Evolutionary conservation across 192 early-diverging fungal species (phyloP).

Genomic region (Backusella luteola): DNA sequence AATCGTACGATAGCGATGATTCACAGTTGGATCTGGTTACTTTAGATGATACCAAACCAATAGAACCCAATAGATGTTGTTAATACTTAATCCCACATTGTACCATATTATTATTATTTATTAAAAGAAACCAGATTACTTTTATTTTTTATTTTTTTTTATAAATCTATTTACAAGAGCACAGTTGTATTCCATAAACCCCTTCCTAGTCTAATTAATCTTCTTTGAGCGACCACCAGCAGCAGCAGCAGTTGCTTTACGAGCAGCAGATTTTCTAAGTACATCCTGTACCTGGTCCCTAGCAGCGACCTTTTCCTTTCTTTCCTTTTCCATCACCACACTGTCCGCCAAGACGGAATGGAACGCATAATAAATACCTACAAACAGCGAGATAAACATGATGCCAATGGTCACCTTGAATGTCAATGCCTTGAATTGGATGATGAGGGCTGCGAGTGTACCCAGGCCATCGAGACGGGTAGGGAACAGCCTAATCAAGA

Average conservation of each 20-base stretch:
- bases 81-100: not conserved
- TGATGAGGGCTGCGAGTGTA: not conserved
- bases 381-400: constrained; percentile 13
- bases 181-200: not conserved
- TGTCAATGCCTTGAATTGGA: constrained; percentile 20
- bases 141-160: not conserved
- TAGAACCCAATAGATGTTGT: not conserved
- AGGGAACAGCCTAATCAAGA: constrained; percentile 18
- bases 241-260: not conserved
- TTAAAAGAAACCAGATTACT: not conserved
- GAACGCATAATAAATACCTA: constrained; percentile 32
- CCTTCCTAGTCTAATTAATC: not conserved
- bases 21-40: not conserved
- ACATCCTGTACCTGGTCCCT: constrained; percentile 18
- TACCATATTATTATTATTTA: not conserved
- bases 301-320: constrained; percentile 2
- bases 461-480: constrained; percentile 4
- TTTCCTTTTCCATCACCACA: constrained; percentile 36
- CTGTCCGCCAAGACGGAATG: constrained; percentile 31
- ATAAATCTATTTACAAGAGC: not conserved
- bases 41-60: not conserved
- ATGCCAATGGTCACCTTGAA: constrained; percentile 12
- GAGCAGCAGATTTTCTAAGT: not conserved
- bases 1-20: not conserved
- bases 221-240: not conserved